Evolutionary conservation across 1,139 yeast genomes (phyloP).

Genomic region (Lodderomyces jiufengensis): DNA sequence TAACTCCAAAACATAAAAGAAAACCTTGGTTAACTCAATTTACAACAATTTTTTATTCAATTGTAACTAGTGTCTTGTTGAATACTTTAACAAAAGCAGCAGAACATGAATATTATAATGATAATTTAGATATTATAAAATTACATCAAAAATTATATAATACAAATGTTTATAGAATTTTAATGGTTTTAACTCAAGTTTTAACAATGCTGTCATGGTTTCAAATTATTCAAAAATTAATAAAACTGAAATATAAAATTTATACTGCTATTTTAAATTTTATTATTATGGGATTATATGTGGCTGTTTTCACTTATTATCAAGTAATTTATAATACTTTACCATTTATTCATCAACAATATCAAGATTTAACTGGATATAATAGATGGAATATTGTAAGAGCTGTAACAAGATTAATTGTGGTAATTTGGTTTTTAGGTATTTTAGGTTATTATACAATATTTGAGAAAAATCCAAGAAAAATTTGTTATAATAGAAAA

Average conservation of each 20-base stretch:
- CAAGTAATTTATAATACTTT: slow-evolving; percentile 13
- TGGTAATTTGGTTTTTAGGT: slow-evolving; percentile 26
- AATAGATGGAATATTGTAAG: slow-evolving; percentile 24
- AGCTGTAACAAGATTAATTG: slow-evolving; percentile 20
- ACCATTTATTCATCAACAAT: slow-evolving; percentile 6
- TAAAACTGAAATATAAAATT: slow-evolving; percentile 21
- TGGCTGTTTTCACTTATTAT: slow-evolving; percentile 17
- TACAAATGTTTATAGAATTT: slow-evolving; percentile 26
- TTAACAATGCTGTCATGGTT: slow-evolving; percentile 40
- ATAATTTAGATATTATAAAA: slow-evolving; percentile 35
- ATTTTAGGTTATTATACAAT: slow-evolving; percentile 29
- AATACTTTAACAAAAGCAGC: slow-evolving; percentile 33
- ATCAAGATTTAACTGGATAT: slow-evolving; percentile 4
- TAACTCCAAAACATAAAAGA: slow-evolving; percentile 44
- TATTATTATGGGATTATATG: slow-evolving; percentile 19
- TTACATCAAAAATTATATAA: slow-evolving; percentile 29
- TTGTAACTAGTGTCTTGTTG: slow-evolving; percentile 42
- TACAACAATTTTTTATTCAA: slow-evolving; percentile 44
- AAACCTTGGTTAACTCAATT: slow-evolving; percentile 47
- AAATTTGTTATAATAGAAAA: slow-evolving; percentile 31
- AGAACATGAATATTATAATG: slow-evolving; percentile 31
- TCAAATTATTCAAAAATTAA: slow-evolving; percentile 29
- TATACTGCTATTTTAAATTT: slow-evolving; percentile 18
- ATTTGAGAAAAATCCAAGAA: slow-evolving; percentile 27
- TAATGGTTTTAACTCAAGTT: slow-evolving; percentile 29